Percentiles rank a stretch among this genome's conserved stretches.
Evolutionary conservation across 805 yeast genomes (phyloP).

Genomic region (Nakazawaea molendinolei): DNA sequence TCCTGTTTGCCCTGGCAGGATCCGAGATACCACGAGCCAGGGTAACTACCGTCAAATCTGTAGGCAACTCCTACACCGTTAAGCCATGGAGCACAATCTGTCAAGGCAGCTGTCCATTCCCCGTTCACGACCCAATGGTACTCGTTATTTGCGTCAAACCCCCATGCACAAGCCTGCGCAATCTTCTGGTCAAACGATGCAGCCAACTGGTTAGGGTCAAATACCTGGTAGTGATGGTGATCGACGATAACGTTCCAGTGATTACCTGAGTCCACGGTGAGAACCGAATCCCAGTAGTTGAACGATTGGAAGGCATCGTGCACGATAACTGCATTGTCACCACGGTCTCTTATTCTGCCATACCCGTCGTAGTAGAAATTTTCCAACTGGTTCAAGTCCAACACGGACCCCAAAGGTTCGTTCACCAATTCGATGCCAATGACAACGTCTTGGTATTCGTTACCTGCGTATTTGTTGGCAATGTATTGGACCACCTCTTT

Average conservation of each 20-base stretch:
- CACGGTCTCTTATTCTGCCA: slow-evolving; percentile 31
- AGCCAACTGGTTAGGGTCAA: slow-evolving; percentile 52
- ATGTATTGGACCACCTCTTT: slow-evolving; percentile 42
- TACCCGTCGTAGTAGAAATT: slow-evolving; percentile 37
- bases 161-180: slow-evolving; percentile 42
- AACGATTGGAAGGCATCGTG: slow-evolving; percentile 61
- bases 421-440: slow-evolving; percentile 66
- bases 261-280: slow-evolving; percentile 23
- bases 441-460: slow-evolving; percentile 45
- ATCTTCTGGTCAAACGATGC: slow-evolving; percentile 58
- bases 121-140: slow-evolving; percentile 52
- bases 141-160: slow-evolving; percentile 31
- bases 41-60: slow-evolving; percentile 48
- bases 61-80: slow-evolving; percentile 67
- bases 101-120: slow-evolving; percentile 66
- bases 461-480: slow-evolving; percentile 42
- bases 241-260: slow-evolving; percentile 71
- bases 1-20: slow-evolving; percentile 35
- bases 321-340: slow-evolving; percentile 40
- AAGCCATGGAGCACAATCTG: slow-evolving; percentile 66
- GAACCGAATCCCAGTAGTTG: slow-evolving; percentile 48
- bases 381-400: slow-evolving; percentile 36
- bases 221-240: slow-evolving; percentile 92
- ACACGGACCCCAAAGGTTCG: slow-evolving; percentile 58
- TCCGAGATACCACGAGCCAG: slow-evolving; percentile 32